Evolutionary conservation across 2,329 filamentous ascomycete species (phyloP).

Genomic region (Venturia pyrina): DNA sequence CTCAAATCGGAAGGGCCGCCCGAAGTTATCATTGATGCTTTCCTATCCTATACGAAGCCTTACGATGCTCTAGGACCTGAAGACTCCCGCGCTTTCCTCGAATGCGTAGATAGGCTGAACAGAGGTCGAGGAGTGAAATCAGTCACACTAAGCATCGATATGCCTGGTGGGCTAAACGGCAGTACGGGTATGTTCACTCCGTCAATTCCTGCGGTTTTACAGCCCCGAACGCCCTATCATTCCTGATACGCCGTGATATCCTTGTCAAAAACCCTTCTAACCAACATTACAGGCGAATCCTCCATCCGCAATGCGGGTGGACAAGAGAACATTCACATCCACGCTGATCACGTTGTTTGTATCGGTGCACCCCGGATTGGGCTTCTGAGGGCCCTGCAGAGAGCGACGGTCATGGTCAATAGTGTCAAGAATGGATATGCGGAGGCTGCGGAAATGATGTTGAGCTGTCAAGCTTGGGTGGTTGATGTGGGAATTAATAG

Average conservation of each 20-base stretch:
- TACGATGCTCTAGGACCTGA: slow-evolving; percentile 81
- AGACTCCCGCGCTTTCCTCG: slow-evolving; percentile 74
- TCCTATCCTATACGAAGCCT: slow-evolving; percentile 75
- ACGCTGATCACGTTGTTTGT: slow-evolving; percentile 72
- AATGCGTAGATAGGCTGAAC: slow-evolving; percentile 90
- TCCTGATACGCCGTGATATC: too few species aligned
- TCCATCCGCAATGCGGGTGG: slow-evolving; percentile 58
- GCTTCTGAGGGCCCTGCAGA: slow-evolving; percentile 64
- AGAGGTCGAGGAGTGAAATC: slow-evolving; percentile 59
- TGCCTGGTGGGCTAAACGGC: slow-evolving; percentile 80
- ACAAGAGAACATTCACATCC: slow-evolving; percentile 55
- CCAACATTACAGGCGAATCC: slow-evolving; percentile 34
- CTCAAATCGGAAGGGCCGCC: slow-evolving; percentile 53
- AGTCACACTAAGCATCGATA: slow-evolving; percentile 69
- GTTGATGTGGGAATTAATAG: slow-evolving; percentile 80
- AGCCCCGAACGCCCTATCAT: too few species aligned
- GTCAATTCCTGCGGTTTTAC: neutral
- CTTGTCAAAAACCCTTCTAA: neutral
- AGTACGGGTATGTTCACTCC: slow-evolving; percentile 45
- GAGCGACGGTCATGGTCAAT: slow-evolving; percentile 23
- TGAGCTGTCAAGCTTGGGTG: slow-evolving; percentile 56
- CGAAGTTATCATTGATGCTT: slow-evolving; percentile 77
- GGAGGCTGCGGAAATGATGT: neutral
- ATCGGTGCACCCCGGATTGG: slow-evolving; percentile 83
- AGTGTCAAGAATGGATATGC: slow-evolving; percentile 25